phyloP scores from a whole-genome alignment of 2,329 filamentous ascomycete genomes.

The Dactylonectria macrodidyma region DNA sequence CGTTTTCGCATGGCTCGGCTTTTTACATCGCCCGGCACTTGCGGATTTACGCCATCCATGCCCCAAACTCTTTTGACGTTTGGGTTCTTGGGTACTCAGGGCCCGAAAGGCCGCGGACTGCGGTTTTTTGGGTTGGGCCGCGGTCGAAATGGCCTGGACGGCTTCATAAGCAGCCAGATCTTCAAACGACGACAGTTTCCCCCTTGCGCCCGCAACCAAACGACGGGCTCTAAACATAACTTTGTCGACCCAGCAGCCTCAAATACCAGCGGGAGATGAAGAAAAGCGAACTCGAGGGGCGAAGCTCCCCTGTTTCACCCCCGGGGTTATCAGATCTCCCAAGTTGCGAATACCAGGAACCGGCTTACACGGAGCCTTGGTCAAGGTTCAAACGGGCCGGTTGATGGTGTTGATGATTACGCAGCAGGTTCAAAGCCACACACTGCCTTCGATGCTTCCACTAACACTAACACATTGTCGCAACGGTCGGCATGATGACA shows the following conservation, averaged over 20 bases:
- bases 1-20: no score
- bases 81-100: not conserved
- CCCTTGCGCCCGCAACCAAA: not conserved
- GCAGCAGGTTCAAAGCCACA: not conserved
- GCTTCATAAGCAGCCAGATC: not conserved
- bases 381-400: not conserved
- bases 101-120: not conserved
- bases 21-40: not conserved
- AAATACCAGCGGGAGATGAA: not conserved
- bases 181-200: constrained; percentile 3
- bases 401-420: not conserved
- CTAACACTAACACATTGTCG: no score
- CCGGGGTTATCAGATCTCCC: not conserved
- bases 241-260: not conserved
- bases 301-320: not conserved
- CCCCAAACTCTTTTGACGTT: not conserved
- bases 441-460: not conserved
- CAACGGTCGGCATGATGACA: not conserved
- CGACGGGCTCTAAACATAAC: not conserved
- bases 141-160: no score
- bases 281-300: not conserved
- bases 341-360: constrained; percentile 1
- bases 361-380: not conserved
- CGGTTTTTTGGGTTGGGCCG: not conserved
- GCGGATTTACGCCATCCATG: constrained; percentile 28